Conservation (phyloP, 208 protist species). For the Phytomonas sp. region DNA sequence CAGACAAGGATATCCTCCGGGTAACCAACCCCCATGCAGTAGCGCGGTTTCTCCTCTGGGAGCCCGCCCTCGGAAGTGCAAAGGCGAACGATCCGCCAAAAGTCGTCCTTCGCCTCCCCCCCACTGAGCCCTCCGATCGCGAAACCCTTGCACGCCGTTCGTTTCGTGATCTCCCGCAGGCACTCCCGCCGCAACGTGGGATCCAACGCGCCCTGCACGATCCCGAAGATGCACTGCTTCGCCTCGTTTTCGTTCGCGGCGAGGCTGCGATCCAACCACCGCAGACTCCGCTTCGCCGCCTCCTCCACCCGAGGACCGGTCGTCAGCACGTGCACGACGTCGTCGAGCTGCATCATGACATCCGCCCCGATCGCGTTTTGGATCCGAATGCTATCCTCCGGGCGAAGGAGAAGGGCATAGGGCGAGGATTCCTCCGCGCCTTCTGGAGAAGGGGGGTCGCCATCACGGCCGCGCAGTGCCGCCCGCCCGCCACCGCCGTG, state of each 20-base stretch:
- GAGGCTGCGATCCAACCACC: slow-evolving; percentile 98
- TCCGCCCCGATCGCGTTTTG: slow-evolving; percentile 98
- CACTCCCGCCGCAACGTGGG: slow-evolving; percentile 84
- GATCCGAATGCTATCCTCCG: slow-evolving; percentile 97
- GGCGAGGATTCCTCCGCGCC: slow-evolving; percentile 14
- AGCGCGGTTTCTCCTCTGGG: slow-evolving; percentile 93
- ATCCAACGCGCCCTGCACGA: slow-evolving; percentile 97
- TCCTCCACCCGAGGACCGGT: slow-evolving; percentile 92
- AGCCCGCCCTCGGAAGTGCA: slow-evolving; percentile 80
- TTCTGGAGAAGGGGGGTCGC: slow-evolving; percentile 2
- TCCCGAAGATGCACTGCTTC: slow-evolving; percentile 98
- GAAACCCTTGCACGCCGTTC: slow-evolving; percentile 92
- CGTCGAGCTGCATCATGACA: slow-evolving; percentile 99
- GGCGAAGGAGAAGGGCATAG: slow-evolving; percentile 92
- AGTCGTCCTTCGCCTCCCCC: slow-evolving; percentile 97
- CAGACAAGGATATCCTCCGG: slow-evolving; percentile 98
- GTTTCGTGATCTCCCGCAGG: slow-evolving; percentile 89
- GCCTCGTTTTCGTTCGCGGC: slow-evolving; percentile 86
- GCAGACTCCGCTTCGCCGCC: slow-evolving; percentile 92
- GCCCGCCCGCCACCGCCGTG: slow-evolving; percentile 79
- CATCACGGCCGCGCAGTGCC: not conserved
- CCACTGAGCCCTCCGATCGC: slow-evolving; percentile 98
- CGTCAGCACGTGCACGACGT: slow-evolving; percentile 92
- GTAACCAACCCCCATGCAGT: slow-evolving; percentile 99
- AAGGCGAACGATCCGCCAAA: slow-evolving; percentile 91